Percentiles rank a stretch among this genome's conserved stretches.
phyloP scores from a whole-genome alignment of 2,329 filamentous ascomycete genomes.

The Hysterium pulicare region DNA sequence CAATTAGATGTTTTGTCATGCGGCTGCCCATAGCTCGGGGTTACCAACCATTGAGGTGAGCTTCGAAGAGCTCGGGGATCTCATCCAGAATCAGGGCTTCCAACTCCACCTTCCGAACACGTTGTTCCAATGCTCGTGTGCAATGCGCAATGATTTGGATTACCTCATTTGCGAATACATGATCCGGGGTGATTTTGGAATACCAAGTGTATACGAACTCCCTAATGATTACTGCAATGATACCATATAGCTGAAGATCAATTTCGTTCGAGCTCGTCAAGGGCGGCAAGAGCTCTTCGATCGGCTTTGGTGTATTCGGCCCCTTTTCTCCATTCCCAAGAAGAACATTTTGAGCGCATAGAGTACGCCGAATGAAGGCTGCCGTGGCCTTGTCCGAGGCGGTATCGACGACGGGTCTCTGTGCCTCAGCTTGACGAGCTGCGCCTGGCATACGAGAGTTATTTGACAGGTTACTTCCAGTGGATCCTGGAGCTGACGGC shows the following conservation, averaged over 20 bases:
- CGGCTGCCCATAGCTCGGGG: slow-evolving; percentile 18
- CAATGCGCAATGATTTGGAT: slow-evolving; percentile 90
- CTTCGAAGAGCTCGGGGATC: slow-evolving; percentile 74
- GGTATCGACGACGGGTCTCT: slow-evolving; percentile 30
- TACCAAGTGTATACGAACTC: slow-evolving; percentile 96
- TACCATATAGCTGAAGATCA: slow-evolving; percentile 87
- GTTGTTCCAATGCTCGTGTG: slow-evolving; percentile 81
- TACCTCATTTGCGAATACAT: slow-evolving; percentile 81
- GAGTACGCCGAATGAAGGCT: slow-evolving; percentile 74
- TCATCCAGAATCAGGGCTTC: slow-evolving; percentile 83
- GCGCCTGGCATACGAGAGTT: slow-evolving; percentile 14
- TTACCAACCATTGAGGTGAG: slow-evolving; percentile 70
- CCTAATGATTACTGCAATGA: slow-evolving; percentile 83
- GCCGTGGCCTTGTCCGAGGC: slow-evolving; percentile 76
- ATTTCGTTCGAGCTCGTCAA: slow-evolving; percentile 93
- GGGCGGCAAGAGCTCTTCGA: slow-evolving; percentile 81
- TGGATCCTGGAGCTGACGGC: slow-evolving; percentile 10
- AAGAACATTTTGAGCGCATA: slow-evolving; percentile 65
- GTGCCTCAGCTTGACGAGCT: slow-evolving; percentile 16
- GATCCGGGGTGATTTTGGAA: slow-evolving; percentile 83
- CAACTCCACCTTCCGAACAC: slow-evolving; percentile 76
- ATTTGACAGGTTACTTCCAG: slow-evolving; percentile 13
- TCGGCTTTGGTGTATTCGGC: slow-evolving; percentile 60
- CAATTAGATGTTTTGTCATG: slow-evolving; percentile 23
- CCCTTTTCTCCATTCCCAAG: slow-evolving; percentile 50